These are phyloP conservation scores for Gastroboletus turbinatus DNA, from an alignment of 1,284 basidiomycete species.

Conservation along the genomic window DNA sequence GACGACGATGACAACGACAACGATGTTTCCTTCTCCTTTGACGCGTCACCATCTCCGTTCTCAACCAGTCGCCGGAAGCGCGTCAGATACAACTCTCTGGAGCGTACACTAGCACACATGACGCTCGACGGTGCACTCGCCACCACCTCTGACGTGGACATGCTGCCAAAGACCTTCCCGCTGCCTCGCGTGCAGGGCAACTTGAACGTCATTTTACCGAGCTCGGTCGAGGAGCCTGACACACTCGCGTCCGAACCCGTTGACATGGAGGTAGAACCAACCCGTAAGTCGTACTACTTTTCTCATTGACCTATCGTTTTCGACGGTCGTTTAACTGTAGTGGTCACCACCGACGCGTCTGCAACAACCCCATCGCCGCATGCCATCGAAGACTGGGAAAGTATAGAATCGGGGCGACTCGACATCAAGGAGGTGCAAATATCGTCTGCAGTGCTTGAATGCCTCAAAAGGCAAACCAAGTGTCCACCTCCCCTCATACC, in stretches of 20 bases:
- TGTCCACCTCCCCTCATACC: slow-evolving; percentile 19
- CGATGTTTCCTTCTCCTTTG: slow-evolving; percentile 3
- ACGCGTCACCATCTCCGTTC: slow-evolving; percentile 9
- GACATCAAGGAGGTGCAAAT: slow-evolving; percentile 30
- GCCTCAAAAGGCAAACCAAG: slow-evolving; percentile 36
- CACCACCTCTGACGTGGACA: slow-evolving; percentile 11
- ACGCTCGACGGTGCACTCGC: slow-evolving; percentile 32
- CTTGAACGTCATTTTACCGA: slow-evolving; percentile 34
- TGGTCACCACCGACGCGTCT: background rate
- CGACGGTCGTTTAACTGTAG: background rate
- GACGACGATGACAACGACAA: slow-evolving; percentile 16
- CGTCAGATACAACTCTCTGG: slow-evolving; percentile 49
- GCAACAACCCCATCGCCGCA: background rate
- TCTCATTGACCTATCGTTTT: background rate
- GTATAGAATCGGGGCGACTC: slow-evolving; percentile 41
- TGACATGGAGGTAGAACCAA: slow-evolving; percentile 66
- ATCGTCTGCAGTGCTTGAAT: slow-evolving; percentile 49
- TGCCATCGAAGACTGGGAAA: slow-evolving; percentile 32
- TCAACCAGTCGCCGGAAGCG: slow-evolving; percentile 43
- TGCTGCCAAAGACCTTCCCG: slow-evolving; percentile 7
- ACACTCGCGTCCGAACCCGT: slow-evolving; percentile 44
- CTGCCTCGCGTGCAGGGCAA: slow-evolving; percentile 9
- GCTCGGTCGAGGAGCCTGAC: slow-evolving; percentile 47
- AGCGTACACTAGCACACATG: slow-evolving; percentile 57
- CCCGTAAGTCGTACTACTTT: slow-evolving; percentile 14